Evolutionary conservation across 1,284 basidiomycete genomes (phyloP).

Genomic region (Tylopilus sp.): DNA sequence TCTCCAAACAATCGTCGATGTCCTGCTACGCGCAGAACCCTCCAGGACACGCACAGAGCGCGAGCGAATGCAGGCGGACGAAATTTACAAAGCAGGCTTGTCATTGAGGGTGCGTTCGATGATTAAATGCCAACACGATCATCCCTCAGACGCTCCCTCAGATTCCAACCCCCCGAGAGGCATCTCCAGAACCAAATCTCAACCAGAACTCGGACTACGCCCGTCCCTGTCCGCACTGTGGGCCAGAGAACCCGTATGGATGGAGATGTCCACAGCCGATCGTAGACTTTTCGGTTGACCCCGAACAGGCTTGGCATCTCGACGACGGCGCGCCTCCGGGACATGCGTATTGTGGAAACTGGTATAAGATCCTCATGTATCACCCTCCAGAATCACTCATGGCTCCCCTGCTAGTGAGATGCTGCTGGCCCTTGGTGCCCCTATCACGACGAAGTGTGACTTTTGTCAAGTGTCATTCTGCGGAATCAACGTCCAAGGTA

Average conservation of each 20-base stretch:
- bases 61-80: constrained; percentile 73
- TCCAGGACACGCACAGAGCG: constrained; percentile 57
- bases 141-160: constrained; percentile 27
- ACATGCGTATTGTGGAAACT: constrained; percentile 72
- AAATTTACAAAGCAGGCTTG: constrained; percentile 60
- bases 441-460: constrained; percentile 72
- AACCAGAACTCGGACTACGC: constrained; percentile 58
- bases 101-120: constrained; percentile 63
- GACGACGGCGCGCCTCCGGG: constrained; percentile 72
- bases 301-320: constrained; percentile 65
- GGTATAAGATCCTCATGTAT: constrained; percentile 39
- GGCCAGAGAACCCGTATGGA: constrained; percentile 58
- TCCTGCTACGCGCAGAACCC: constrained; percentile 61
- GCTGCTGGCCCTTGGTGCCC: constrained; percentile 62
- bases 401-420: constrained; percentile 54
- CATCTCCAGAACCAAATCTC: constrained; percentile 69
- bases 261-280: constrained; percentile 75
- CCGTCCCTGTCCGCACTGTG: constrained; percentile 72
- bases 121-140: not conserved
- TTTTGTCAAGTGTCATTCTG: constrained; percentile 75
- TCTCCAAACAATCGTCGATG: constrained; percentile 65
- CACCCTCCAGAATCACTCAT: constrained; percentile 4
- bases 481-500: constrained; percentile 65
- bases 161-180: constrained; percentile 70
- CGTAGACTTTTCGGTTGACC: constrained; percentile 58